Base-by-base conservation (phyloP, 345 rosid species). In the Eutrema yunnanense region DNA sequence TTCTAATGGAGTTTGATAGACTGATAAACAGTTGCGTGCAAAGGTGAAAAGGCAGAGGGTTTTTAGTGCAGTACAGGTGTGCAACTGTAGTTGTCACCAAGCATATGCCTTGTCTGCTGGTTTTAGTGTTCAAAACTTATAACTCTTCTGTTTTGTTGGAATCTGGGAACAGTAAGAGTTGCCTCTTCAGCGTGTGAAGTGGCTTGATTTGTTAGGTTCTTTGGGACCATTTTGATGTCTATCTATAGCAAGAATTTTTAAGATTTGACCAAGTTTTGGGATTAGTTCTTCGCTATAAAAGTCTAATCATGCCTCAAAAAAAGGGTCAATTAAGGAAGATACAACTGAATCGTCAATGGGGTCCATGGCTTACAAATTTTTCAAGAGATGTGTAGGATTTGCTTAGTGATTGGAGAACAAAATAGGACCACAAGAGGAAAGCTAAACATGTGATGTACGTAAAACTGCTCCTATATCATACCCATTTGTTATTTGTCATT, bases 401-500 rank as follows among this genome's bases (percentile, higher is more conserved):
- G 61, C 79, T 76, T 76, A 64, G 75, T 63, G 66, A 76, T 27
- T 70, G 79, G 79, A 76, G 64, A 68, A 61, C 61, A 68, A 60
- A 62, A 1, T 36, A 69, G 72, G 80, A 65, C 80, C 76, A 77
- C 71, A 62, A 69, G 46, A 56, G 60, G 71, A 71, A 69, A 71
- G 80, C 75, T 56, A 77, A 64, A 76, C 49, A 71, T 71, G 76
- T 70, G 80, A 71, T 71, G 62, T 52, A 51, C 33, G 60, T 71
- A 27, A 57, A 75, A 60, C 73, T 59, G 40, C 68, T 74, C 48
- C 68, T 50, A 68, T 52, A 53, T 75, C 79, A 75, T 58, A 58
- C 68, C 80, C 80, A 71, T 65, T 69, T 76, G 75, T 63, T 69
- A 32, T 69, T 76, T 76, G 79, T 76, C 79, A 76, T 77, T 71